Evolutionary conservation across 2,329 filamentous ascomycete genomes (phyloP), one percentile per base, ranked within the genome.

Genomic region (Escovopsis sp.): DNA sequence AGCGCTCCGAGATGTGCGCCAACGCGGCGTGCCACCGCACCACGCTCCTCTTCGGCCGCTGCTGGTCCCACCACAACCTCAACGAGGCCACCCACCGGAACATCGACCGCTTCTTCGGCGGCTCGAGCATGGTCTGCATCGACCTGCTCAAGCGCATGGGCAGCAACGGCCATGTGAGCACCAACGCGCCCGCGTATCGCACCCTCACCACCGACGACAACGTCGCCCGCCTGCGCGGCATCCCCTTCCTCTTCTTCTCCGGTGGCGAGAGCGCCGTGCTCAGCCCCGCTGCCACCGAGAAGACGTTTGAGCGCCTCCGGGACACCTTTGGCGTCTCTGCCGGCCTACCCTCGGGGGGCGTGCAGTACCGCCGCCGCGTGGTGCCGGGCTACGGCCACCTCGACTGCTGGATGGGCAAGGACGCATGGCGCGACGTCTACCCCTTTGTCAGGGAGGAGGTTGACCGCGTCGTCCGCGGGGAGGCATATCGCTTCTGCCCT

Each of bases 1-100:
- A 59, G 10, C 60, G 66, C 8, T 57, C 60, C 26, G 77, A 82
- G 59, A 64, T 77, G 3, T 83, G 78, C 61, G 72, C 66, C 54
- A 78, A 69, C 47, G 70, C 72, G 2, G 66, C 66, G 41, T 82
- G 78, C 59, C 77, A 81, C 58, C 69, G 78, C 12, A 64, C 66
- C 42, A 68, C 67, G 5, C 59, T 82, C 23, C 67, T 75, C 12
- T 82, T 80, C 49, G 77, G 77, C 33, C 69, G 73, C 47, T 59
- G 47, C 58, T 83, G 77, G 77, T 76, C 70, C 52, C 78, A 82
- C 56, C 55, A 51, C 4, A 81, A 82, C 55, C 67, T 82, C 28
- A 81, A 80, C 59, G 73, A 74, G 59, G 74, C 70, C 3, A 82
- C 78, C 2, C 78, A 82, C 57, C 60, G 68, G 1, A 70, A 77